Conservation (phyloP, 148 eudicot genomes). For the Silene conica region DNA sequence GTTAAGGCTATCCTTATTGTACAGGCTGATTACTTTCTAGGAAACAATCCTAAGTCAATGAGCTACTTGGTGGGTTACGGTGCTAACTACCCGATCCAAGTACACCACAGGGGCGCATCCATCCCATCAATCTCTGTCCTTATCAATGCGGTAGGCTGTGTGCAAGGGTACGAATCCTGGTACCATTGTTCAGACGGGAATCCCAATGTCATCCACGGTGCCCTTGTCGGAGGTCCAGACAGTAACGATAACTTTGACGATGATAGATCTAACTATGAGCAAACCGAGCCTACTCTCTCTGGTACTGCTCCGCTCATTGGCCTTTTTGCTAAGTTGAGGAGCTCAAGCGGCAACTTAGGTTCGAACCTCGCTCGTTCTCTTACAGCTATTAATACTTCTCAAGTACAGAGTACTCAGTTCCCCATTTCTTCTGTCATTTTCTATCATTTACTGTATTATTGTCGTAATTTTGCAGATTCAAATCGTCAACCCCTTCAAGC, state of each 20-base stretch:
- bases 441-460: too few relatives aligned
- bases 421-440: too few relatives aligned
- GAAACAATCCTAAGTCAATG: slow-evolving; percentile 71
- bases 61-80: slow-evolving; percentile 88
- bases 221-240: too few relatives aligned
- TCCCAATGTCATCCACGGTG: slow-evolving; percentile 69
- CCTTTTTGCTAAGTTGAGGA: slow-evolving; percentile 57
- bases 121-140: slow-evolving; percentile 43
- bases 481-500: not conserved
- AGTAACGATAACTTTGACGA: slow-evolving; percentile 51
- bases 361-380: not conserved
- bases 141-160: slow-evolving; percentile 48
- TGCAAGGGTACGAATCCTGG: slow-evolving; percentile 74
- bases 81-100: slow-evolving; percentile 55
- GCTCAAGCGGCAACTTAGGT: slow-evolving; percentile 33
- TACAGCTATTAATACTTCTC: not conserved
- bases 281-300: slow-evolving; percentile 70
- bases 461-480: slow-evolving; percentile 18
- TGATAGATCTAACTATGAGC: slow-evolving; percentile 65
- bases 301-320: slow-evolving; percentile 83
- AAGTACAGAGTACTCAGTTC: too few relatives aligned
- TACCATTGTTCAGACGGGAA: slow-evolving; percentile 43
- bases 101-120: slow-evolving; percentile 90
- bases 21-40: slow-evolving; percentile 87
- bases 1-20: too few relatives aligned